Base-by-base conservation (phyloP, 108 stramenopile species). In the Conticribra guillardii region DNA sequence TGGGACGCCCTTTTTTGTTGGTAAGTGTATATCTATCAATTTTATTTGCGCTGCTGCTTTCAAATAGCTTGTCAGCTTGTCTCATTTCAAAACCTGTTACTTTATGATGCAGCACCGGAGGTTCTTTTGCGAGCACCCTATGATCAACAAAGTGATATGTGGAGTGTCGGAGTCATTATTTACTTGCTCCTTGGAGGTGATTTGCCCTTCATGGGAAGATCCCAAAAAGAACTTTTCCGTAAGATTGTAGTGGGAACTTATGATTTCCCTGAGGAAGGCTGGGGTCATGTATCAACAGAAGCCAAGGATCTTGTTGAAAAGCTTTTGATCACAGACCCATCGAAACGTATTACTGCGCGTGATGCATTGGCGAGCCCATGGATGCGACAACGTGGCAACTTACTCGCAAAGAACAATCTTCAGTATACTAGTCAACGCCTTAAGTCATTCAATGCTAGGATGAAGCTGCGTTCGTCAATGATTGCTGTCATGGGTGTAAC, bases 1-100 rank as follows among this genome's bases (percentile, higher is more conserved):
- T 47, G 96, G 96, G 8, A 96, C 96, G 24, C 96, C 96, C 3
- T 96, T 94, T 56, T 97, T 97, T 71, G 95, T 99, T n/a, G 64
- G 64, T 65, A 1, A 65, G 64, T 34, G 7, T 0, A 11, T 8
- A 41, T 30, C 1, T 3, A 1, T 15, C 17, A 16, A 4, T 15
- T 31, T 56, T 26, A 32, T 2, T 17, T 22, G 2, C 28, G 22
- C 1, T 56, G 16, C 1, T 9, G 2, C 14, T n/a, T n/a, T n/a
- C n/a, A n/a, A n/a, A n/a, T n/a, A n/a, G n/a, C n/a, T n/a, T n/a
- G n/a, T n/a, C n/a, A n/a, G n/a, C n/a, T n/a, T n/a, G n/a, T n/a
- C n/a, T n/a, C n/a, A n/a, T n/a, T n/a, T n/a, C n/a, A n/a, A n/a
- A n/a, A n/a, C n/a, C n/a, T n/a, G n/a, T n/a, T n/a, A n/a, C n/a